Evolutionary conservation across 352 stramenopile species (phyloP).

Genomic region (Phytophthora multivora): DNA sequence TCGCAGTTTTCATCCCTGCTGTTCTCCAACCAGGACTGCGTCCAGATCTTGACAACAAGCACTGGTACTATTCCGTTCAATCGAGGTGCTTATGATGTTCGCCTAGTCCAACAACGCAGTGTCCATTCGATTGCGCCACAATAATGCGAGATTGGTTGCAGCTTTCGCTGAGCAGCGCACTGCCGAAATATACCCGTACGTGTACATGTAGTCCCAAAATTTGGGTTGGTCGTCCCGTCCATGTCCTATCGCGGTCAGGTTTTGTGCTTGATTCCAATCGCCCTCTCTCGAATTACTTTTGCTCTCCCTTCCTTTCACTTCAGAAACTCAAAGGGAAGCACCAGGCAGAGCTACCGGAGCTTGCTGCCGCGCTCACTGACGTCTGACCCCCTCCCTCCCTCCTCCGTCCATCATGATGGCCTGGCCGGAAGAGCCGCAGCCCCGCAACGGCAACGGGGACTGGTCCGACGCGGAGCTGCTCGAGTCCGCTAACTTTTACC

Average conservation of each 20-base stretch:
- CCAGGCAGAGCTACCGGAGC: not conserved
- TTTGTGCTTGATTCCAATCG: slow-evolving; percentile 19
- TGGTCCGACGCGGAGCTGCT: slow-evolving; percentile 30
- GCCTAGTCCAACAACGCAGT: too few relatives aligned
- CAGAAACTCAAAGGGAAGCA: slow-evolving; percentile 28
- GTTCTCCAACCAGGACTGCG: too few relatives aligned
- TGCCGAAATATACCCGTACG: not conserved
- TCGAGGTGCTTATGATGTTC: too few relatives aligned
- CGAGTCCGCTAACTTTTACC: slow-evolving; percentile 30
- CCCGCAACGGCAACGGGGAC: slow-evolving; percentile 16
- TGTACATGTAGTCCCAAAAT: not conserved
- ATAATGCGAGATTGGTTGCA: too few relatives aligned
- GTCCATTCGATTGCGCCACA: too few relatives aligned
- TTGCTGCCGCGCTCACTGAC: not conserved
- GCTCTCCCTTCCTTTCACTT: slow-evolving; percentile 21
- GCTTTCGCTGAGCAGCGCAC: too few relatives aligned
- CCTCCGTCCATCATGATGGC: slow-evolving; percentile 33
- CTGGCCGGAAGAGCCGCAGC: slow-evolving; percentile 38
- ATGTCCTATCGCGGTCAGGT: slow-evolving; percentile 4
- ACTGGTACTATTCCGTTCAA: too few relatives aligned
- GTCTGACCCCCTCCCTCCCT: not conserved
- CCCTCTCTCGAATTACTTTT: slow-evolving; percentile 9
- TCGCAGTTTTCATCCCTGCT: too few relatives aligned
- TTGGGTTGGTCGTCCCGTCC: not conserved
- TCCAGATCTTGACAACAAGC: too few relatives aligned